Conservation (phyloP, 352 stramenopile genomes). For the Phytophthora sojae region DNA sequence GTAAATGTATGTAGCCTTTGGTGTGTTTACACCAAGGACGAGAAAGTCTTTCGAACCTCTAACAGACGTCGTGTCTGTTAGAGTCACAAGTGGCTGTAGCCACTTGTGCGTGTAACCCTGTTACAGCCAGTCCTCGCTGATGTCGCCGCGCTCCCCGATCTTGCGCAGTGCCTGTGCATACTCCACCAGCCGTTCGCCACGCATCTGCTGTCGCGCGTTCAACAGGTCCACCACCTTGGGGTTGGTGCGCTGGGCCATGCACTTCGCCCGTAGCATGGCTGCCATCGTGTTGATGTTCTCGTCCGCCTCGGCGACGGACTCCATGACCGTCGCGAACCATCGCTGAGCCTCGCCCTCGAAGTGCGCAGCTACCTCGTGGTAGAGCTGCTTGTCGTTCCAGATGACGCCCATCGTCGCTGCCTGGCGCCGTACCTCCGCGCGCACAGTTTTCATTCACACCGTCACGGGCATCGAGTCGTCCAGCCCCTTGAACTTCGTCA, state of each 20-base stretch:
- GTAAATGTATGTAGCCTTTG: no score
- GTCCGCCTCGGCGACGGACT: not conserved
- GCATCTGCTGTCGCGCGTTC: not conserved
- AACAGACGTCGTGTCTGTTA: no score
- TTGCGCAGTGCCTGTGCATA: constrained; percentile 4
- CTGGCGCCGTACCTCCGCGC: not conserved
- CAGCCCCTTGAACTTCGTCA: constrained; percentile 10
- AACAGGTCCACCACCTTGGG: constrained; percentile 14
- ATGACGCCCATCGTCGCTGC: not conserved
- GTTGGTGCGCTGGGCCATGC: constrained; percentile 1
- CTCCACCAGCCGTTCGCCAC: constrained; percentile 6
- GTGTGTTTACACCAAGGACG: no score
- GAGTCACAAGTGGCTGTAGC: no score
- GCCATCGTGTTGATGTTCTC: constrained; percentile 4
- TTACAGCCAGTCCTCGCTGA: constrained; percentile 14
- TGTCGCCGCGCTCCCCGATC: not conserved
- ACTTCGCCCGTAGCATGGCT: not conserved
- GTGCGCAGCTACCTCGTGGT: constrained; percentile 11
- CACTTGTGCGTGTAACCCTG: no score
- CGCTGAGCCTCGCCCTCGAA: constrained; percentile 7
- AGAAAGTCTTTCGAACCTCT: no score
- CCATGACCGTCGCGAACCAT: constrained; percentile 19
- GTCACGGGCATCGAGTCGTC: constrained; percentile 9
- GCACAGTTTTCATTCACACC: constrained; percentile 8
- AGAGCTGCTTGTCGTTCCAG: not conserved